phyloP scores from a whole-genome alignment of 1,284 basidiomycete species.

The Leccinum laetum region DNA sequence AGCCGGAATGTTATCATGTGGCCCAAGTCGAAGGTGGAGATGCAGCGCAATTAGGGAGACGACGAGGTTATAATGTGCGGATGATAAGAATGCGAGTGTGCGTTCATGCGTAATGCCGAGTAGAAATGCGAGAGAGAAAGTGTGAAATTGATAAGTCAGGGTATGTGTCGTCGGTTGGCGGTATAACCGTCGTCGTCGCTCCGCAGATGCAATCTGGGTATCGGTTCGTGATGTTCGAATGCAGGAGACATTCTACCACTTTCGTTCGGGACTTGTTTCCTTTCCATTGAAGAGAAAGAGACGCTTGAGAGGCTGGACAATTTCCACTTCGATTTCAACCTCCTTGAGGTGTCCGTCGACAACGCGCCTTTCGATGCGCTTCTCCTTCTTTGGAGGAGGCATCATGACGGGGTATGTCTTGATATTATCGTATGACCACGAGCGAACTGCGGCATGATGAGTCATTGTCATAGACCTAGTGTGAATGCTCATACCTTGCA shows the following conservation, averaged over 20 bases:
- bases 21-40: conserved; percentile 17
- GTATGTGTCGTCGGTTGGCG: conserved; percentile 35
- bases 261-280: conserved; percentile 28
- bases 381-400: conserved; percentile 52
- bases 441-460: conserved; percentile 40
- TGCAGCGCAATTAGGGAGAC: conserved; percentile 32
- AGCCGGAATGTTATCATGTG: conserved; percentile 16
- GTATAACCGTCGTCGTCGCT: conserved; percentile 34
- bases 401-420: conserved; percentile 67
- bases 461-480: background rate
- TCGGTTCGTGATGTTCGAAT: conserved; percentile 17
- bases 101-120: conserved; percentile 21
- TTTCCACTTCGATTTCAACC: conserved; percentile 52
- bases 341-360: conserved; percentile 54
- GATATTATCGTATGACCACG: conserved; percentile 71
- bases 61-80: conserved; percentile 30
- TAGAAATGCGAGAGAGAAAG: conserved; percentile 22
- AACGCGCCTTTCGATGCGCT: conserved; percentile 43
- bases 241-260: conserved; percentile 24
- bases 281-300: conserved; percentile 50
- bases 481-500: conserved; percentile 30
- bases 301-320: conserved; percentile 44
- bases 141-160: conserved; percentile 33
- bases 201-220: conserved; percentile 30
- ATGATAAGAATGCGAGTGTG: conserved; percentile 29